Percentiles rank a stretch among this genome's conserved stretches.
phyloP scores from a whole-genome alignment of 768 basidiomycete genomes.

The Pleurotus djamor region DNA sequence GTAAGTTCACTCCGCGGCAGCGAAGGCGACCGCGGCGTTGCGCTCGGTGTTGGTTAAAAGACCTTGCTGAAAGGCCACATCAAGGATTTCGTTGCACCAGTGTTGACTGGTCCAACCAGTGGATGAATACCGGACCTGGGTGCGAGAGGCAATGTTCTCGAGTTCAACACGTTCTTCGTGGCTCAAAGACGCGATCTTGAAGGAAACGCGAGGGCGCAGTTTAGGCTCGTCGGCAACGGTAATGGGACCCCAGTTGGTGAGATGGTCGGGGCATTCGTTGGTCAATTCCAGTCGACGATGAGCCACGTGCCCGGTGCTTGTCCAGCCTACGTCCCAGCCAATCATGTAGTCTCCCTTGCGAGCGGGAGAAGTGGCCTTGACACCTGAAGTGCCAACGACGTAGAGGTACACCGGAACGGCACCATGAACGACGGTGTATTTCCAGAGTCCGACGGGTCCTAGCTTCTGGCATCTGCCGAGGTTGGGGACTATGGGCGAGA shows the following conservation, averaged over 20 bases:
- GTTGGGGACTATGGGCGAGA: background rate
- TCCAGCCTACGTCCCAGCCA: background rate
- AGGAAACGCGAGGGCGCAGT: background rate
- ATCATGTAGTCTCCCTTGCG: background rate
- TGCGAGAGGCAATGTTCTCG: background rate
- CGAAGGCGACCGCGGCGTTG: background rate
- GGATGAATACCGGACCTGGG: background rate
- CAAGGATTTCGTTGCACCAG: background rate
- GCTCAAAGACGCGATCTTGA: background rate
- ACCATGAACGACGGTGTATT: background rate
- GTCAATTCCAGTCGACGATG: background rate
- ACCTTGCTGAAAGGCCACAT: background rate
- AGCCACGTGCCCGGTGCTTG: background rate
- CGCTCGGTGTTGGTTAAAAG: background rate
- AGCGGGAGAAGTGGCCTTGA: background rate
- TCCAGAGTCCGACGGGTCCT: background rate
- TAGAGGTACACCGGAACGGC: background rate
- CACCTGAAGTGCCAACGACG: background rate
- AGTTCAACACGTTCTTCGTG: background rate
- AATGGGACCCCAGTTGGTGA: background rate
- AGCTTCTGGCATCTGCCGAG: background rate
- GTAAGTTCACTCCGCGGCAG: background rate
- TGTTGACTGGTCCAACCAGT: background rate
- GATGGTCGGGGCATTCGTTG: background rate
- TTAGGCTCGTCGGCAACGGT: background rate